Conservation (phyloP, 805 yeast species). For the Maudiozyma serrabonitensis region DNA sequence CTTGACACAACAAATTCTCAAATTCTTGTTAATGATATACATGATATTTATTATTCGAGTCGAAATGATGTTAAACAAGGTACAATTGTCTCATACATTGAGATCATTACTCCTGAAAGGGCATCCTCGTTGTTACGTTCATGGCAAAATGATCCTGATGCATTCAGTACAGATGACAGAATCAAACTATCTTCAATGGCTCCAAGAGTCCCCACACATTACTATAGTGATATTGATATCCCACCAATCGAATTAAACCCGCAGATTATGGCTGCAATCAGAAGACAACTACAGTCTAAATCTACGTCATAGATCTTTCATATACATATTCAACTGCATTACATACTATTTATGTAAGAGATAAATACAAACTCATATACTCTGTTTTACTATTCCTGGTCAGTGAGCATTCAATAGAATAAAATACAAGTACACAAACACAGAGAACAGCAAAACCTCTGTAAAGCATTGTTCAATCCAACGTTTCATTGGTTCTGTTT, state of each 20-base stretch:
- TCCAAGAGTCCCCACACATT: conserved; percentile 5
- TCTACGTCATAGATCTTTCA: too few relatives aligned
- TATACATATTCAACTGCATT: too few relatives aligned
- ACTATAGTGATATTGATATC: not conserved
- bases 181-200: not conserved
- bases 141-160: conserved; percentile 4
- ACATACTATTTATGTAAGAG: too few relatives aligned
- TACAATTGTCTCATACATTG: conserved; percentile 12
- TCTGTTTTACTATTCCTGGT: too few relatives aligned
- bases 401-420: too few relatives aligned
- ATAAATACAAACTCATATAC: too few relatives aligned
- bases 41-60: conserved; percentile 14
- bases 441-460: too few relatives aligned
- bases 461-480: too few relatives aligned
- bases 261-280: not conserved
- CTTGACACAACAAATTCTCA: not conserved
- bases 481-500: too few relatives aligned
- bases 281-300: too few relatives aligned
- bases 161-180: not conserved
- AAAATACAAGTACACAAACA: too few relatives aligned
- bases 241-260: not conserved
- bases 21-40: not conserved
- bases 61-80: conserved; percentile 10
- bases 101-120: conserved; percentile 6
- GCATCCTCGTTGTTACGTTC: conserved; percentile 5